Percentiles rank a stretch among this genome's conserved stretches.
These are phyloP conservation scores for Pterocarpus santalinus DNA, from an alignment of 306 rosid species.

Conservation along the genomic window DNA sequence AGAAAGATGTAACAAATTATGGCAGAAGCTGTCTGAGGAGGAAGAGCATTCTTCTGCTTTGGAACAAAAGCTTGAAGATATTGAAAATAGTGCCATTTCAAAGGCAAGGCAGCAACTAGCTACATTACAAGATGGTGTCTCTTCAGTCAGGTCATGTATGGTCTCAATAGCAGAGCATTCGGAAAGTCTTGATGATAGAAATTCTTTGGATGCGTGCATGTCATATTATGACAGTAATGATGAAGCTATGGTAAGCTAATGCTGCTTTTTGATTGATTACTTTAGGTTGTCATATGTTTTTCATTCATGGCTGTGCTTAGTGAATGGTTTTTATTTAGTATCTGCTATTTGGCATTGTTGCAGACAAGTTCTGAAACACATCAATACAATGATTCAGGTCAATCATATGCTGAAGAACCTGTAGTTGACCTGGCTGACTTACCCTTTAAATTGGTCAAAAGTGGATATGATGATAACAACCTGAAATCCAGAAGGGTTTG, in stretches of 20 bases:
- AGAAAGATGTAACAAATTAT: conserved; percentile 59
- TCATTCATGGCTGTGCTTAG: conserved; percentile 47
- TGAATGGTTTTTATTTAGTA: conserved; percentile 48
- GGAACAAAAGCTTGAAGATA: conserved; percentile 70
- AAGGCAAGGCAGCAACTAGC: conserved; percentile 73
- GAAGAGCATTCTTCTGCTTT: conserved; percentile 59
- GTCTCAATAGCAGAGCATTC: conserved; percentile 59
- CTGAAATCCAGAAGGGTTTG: conserved; percentile 45
- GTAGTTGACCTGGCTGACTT: conserved; percentile 47
- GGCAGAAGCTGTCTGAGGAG: conserved; percentile 69
- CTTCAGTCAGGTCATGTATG: conserved; percentile 78
- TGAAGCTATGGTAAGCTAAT: conserved; percentile 71
- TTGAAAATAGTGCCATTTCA: conserved; percentile 67
- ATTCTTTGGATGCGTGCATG: conserved; percentile 50
- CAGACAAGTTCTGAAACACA: conserved; percentile 66
- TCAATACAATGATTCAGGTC: conserved; percentile 45
- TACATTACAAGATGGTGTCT: conserved; percentile 79
- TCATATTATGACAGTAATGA: conserved; percentile 52
- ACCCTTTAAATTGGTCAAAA: conserved; percentile 48
- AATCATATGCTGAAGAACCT: conserved; percentile 46
- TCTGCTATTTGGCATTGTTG: conserved; percentile 61
- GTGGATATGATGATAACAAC: conserved; percentile 37
- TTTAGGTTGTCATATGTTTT: conserved; percentile 48
- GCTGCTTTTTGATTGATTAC: conserved; percentile 55
- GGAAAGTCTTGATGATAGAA: conserved; percentile 51